phyloP scores from a whole-genome alignment of 345 rosid species.

The Brassica juncea region DNA sequence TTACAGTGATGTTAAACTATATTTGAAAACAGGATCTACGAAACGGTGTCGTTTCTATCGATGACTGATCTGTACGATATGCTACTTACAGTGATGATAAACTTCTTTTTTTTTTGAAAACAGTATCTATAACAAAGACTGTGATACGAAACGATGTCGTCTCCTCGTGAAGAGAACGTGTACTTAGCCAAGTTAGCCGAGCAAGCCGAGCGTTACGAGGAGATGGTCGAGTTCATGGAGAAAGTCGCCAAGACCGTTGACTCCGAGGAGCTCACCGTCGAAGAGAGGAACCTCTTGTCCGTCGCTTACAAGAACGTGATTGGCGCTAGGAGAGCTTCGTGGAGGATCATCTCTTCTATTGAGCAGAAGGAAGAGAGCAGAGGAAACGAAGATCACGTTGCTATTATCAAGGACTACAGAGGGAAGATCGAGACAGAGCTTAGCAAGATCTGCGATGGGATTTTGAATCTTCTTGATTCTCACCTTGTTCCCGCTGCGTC shows the following conservation, averaged over 20 bases:
- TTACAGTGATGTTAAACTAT: not conserved
- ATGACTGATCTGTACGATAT: not conserved
- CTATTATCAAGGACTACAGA: conserved; percentile 79
- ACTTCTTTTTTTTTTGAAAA: not conserved
- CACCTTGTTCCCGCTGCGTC: conserved; percentile 89
- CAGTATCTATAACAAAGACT: conserved; percentile 9
- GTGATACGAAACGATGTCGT: conserved; percentile 36
- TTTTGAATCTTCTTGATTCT: conserved; percentile 78
- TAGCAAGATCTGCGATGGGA: conserved; percentile 89
- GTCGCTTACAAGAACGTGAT: conserved; percentile 98
- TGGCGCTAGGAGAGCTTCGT: conserved; percentile 97
- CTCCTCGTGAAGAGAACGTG: conserved; percentile 83
- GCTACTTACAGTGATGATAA: not conserved
- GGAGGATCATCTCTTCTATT: conserved; percentile 98
- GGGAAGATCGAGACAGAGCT: conserved; percentile 87
- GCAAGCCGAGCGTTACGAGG: conserved; percentile 98
- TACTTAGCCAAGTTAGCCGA: conserved; percentile 96
- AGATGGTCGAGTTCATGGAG: conserved; percentile 99
- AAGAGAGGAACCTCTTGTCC: conserved; percentile 94
- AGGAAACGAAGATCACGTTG: conserved; percentile 86
- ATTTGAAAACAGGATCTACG: conserved; percentile 17
- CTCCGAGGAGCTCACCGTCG: conserved; percentile 86
- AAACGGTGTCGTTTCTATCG: not conserved
- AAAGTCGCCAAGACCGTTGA: conserved; percentile 86
- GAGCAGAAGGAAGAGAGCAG: conserved; percentile 98